Evolutionary conservation across 768 basidiomycete species (phyloP).

Genomic region (Harrya chromipes): DNA sequence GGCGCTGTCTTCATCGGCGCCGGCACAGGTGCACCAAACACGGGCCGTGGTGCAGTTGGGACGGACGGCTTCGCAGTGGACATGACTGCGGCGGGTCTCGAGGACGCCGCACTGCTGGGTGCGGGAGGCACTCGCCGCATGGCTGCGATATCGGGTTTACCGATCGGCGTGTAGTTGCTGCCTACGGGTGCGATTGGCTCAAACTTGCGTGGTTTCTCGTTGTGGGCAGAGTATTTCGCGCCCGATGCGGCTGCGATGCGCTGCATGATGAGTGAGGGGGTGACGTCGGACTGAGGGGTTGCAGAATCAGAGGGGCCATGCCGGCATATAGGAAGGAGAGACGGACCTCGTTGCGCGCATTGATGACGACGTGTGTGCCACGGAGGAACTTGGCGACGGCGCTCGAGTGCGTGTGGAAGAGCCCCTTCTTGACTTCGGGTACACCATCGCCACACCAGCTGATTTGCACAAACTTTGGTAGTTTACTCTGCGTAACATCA

Average conservation of each 20-base stretch:
- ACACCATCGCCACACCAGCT: slow-evolving; percentile 99
- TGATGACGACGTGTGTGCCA: slow-evolving; percentile 83
- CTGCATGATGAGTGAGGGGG: slow-evolving; percentile 76
- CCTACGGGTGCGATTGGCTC: slow-evolving; percentile 84
- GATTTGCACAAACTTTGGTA: slow-evolving; percentile 92
- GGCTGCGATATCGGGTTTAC: slow-evolving; percentile 65
- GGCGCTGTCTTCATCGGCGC: slow-evolving; percentile 39
- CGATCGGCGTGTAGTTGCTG: slow-evolving; percentile 71
- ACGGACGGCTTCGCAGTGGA: slow-evolving; percentile 29
- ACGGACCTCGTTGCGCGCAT: slow-evolving; percentile 79
- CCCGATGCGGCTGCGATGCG: slow-evolving; percentile 87
- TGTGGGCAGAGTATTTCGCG: slow-evolving; percentile 84
- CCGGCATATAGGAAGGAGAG: neutral
- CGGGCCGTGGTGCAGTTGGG: slow-evolving; percentile 45
- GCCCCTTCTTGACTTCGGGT: slow-evolving; percentile 86
- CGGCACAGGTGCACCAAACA: slow-evolving; percentile 44
- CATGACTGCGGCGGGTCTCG: neutral
- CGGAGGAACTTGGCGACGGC: slow-evolving; percentile 78
- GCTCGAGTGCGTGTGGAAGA: slow-evolving; percentile 85
- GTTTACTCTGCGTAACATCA: slow-evolving; percentile 53
- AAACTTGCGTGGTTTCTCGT: slow-evolving; percentile 65
- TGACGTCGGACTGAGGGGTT: slow-evolving; percentile 64
- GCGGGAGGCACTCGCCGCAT: slow-evolving; percentile 47
- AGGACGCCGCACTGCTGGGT: neutral
- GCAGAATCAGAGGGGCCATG: neutral